Conservation (phyloP, 2,329 filamentous ascomycete genomes). For the Fusarium sp. region DNA sequence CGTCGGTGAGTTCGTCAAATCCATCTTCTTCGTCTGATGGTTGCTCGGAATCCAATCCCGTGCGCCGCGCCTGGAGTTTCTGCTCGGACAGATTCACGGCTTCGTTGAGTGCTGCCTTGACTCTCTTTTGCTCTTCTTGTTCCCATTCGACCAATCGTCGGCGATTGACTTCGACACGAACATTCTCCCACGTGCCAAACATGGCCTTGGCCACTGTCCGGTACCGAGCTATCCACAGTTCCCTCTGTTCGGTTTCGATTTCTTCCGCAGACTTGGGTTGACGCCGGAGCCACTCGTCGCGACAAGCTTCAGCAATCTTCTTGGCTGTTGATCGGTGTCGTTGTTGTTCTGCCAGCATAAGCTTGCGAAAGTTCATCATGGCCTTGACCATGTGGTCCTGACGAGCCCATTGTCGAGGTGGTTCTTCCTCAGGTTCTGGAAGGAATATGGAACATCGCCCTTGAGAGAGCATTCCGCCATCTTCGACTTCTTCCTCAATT, state of each 20-base stretch:
- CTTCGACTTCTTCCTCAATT: conserved; percentile 78
- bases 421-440: conserved; percentile 79
- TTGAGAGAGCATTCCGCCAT: conserved; percentile 80
- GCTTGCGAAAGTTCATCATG: conserved; percentile 80
- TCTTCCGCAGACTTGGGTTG: conserved; percentile 85
- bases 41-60: conserved; percentile 65
- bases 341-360: conserved; percentile 83
- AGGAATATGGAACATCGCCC: conserved; percentile 78
- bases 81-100: conserved; percentile 79
- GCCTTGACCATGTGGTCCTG: conserved; percentile 87
- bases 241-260: conserved; percentile 80
- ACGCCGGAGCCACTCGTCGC: conserved; percentile 79
- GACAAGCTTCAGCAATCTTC: conserved; percentile 80
- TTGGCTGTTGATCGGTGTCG: conserved; percentile 84
- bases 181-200: conserved; percentile 73
- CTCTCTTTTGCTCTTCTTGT: conserved; percentile 71
- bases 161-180: conserved; percentile 71
- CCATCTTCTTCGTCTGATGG: conserved; percentile 59
- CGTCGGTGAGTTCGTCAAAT: conserved; percentile 62
- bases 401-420: conserved; percentile 85
- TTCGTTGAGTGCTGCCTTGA: conserved; percentile 77
- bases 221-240: conserved; percentile 76
- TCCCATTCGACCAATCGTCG: conserved; percentile 72
- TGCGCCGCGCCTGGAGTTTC: conserved; percentile 72
- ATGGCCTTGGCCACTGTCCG: conserved; percentile 74